phyloP scores from a whole-genome alignment of 75 land plant genomes.

The Sequoia sempervirens region DNA sequence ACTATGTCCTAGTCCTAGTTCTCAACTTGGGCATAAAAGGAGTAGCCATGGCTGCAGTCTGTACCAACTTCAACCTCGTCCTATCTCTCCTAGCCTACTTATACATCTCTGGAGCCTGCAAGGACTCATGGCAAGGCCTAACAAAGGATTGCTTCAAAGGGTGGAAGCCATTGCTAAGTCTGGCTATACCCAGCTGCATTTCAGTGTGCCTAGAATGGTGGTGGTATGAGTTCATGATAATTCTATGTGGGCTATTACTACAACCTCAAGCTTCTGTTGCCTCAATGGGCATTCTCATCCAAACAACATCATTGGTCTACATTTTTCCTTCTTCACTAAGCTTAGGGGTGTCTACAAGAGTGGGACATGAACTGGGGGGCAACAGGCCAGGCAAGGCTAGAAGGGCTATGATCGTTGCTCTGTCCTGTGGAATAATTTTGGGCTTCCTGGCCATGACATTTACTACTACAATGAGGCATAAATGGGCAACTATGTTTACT shows the following conservation, averaged over 20 bases:
- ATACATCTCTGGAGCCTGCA: slow-evolving; percentile 22
- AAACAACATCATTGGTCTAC: slow-evolving; percentile 57
- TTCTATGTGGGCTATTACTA: slow-evolving; percentile 41
- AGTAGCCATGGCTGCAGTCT: slow-evolving; percentile 44
- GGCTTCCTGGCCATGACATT: slow-evolving; percentile 47
- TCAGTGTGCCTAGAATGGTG: slow-evolving; percentile 77
- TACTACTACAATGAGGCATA: slow-evolving; percentile 26
- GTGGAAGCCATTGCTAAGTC: slow-evolving; percentile 37
- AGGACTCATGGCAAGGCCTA: slow-evolving; percentile 36
- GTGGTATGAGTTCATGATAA: slow-evolving; percentile 78
- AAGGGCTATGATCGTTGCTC: slow-evolving; percentile 31
- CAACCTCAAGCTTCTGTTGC: slow-evolving; percentile 50
- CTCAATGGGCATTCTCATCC: slow-evolving; percentile 68
- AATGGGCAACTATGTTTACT: slow-evolving; percentile 53
- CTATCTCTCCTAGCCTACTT: slow-evolving; percentile 30
- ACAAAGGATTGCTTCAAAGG: slow-evolving; percentile 41
- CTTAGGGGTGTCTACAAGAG: slow-evolving; percentile 59
- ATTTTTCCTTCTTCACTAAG: slow-evolving; percentile 64
- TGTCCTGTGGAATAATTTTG: slow-evolving; percentile 27
- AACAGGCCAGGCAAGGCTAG: slow-evolving; percentile 38
- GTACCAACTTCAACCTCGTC: slow-evolving; percentile 58
- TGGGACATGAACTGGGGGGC: slow-evolving; percentile 59
- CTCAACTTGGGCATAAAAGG: slow-evolving; percentile 45
- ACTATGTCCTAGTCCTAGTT: slow-evolving; percentile 41
- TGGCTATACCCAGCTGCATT: slow-evolving; percentile 65